These are phyloP conservation scores for Mantamonas sphyraenae DNA, from an alignment of 78 protist species.

Conservation along the genomic window DNA sequence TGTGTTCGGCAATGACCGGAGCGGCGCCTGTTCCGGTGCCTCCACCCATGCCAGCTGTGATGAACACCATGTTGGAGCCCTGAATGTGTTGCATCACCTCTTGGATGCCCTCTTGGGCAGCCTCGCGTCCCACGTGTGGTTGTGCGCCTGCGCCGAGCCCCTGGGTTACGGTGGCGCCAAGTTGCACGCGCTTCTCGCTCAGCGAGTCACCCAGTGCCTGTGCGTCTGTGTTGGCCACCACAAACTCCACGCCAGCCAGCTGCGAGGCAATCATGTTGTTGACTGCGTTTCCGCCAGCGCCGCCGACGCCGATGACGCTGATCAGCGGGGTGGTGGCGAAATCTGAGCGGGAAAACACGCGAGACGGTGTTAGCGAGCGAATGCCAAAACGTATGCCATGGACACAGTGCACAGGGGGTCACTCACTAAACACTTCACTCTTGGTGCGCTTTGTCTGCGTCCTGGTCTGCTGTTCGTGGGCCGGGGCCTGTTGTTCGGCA, in stretches of 20 bases:
- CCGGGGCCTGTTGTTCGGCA: too few relatives aligned
- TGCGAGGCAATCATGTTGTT: constrained; percentile 50
- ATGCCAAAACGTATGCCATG: too few relatives aligned
- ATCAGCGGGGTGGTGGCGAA: constrained; percentile 2
- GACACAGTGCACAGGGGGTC: too few relatives aligned
- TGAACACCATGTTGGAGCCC: constrained; percentile 63
- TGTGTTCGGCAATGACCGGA: constrained; percentile 56
- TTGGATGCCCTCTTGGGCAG: constrained; percentile 55
- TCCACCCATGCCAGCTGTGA: constrained; percentile 85
- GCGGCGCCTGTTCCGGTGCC: constrained; percentile 86
- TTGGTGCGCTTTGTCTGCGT: too few relatives aligned
- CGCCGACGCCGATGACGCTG: constrained; percentile 49
- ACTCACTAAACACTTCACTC: too few relatives aligned
- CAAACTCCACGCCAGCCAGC: constrained; percentile 48
- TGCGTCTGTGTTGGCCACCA: constrained; percentile 70
- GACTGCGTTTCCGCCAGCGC: constrained; percentile 75
- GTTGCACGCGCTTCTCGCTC: constrained; percentile 37
- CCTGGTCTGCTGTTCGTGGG: too few relatives aligned
- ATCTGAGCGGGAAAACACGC: background rate
- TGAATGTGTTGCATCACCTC: constrained; percentile 33
- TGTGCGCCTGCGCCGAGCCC: constrained; percentile 78
- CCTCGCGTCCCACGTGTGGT: constrained; percentile 53
- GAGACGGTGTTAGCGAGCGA: too few relatives aligned
- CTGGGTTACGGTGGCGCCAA: constrained; percentile 48
- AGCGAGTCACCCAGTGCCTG: constrained; percentile 56